These are phyloP conservation scores for Trametes sp. DNA, from an alignment of 1,284 basidiomycete species.

Conservation along the genomic window DNA sequence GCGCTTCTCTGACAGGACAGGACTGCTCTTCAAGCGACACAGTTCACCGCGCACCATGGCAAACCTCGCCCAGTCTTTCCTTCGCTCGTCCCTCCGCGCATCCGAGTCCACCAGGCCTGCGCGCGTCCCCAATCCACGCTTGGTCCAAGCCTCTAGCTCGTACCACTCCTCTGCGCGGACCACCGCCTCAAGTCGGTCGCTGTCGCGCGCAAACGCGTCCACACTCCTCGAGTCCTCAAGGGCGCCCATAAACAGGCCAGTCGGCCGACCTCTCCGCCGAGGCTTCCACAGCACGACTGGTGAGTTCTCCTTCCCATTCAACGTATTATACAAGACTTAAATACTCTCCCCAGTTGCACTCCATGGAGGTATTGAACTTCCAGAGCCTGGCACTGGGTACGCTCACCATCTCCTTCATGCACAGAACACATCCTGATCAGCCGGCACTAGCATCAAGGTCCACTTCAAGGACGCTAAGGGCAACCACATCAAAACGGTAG, in stretches of 20 bases:
- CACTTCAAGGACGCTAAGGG: conserved; percentile 93
- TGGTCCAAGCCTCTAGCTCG: not conserved
- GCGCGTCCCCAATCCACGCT: not conserved
- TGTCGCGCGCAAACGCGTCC: too few species aligned
- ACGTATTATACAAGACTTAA: too few species aligned
- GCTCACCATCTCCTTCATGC: conserved; percentile 39
- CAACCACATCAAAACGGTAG: conserved; percentile 82
- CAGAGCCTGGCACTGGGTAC: conserved; percentile 71
- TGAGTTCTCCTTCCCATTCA: too few species aligned
- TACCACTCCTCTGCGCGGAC: not conserved
- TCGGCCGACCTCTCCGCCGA: not conserved
- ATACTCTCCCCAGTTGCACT: conserved; percentile 38
- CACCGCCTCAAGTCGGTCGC: not conserved
- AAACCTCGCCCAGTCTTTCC: conserved; percentile 4
- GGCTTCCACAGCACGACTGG: conserved; percentile 9
- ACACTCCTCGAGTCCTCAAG: not conserved
- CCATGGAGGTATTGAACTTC: conserved; percentile 57
- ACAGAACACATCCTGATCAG: conserved; percentile 8
- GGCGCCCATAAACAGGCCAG: not conserved
- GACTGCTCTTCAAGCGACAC: not conserved
- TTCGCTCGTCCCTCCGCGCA: not conserved
- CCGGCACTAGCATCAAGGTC: conserved; percentile 77
- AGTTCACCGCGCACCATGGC: not conserved
- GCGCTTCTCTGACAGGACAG: not conserved
- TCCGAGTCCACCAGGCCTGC: not conserved